These are phyloP conservation scores for Chenopodium quinoa DNA, from an alignment of 148 eudicot species.

Conservation along the genomic window DNA sequence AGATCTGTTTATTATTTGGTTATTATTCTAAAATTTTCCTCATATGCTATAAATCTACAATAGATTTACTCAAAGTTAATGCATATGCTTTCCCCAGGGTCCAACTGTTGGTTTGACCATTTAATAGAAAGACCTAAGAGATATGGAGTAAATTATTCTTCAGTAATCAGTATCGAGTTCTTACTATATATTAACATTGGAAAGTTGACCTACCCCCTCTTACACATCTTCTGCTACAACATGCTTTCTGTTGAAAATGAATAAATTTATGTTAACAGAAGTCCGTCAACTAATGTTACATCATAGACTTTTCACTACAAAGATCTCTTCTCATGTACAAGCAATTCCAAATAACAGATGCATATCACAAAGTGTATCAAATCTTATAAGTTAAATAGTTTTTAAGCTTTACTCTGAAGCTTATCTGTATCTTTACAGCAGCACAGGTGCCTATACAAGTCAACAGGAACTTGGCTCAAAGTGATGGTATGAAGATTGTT, in stretches of 20 bases:
- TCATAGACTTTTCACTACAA: not conserved
- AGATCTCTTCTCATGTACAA: not conserved
- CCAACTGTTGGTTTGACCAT: not conserved
- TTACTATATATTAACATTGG: not conserved
- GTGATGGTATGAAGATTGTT: slow-evolving; percentile 88
- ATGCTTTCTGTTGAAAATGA: no score
- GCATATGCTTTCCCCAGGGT: not conserved
- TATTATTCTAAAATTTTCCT: not conserved
- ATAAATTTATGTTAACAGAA: not conserved
- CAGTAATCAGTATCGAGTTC: not conserved
- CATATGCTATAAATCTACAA: not conserved
- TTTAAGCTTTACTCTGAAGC: not conserved
- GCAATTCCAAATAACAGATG: not conserved
- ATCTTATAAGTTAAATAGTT: not conserved
- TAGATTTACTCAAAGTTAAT: not conserved
- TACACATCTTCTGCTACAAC: not conserved
- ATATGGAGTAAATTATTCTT: not conserved
- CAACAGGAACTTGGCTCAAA: slow-evolving; percentile 74
- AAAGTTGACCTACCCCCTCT: not conserved
- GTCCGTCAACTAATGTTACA: not conserved
- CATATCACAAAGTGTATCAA: not conserved
- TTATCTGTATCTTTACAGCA: slow-evolving; percentile 9
- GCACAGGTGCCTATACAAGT: slow-evolving; percentile 91
- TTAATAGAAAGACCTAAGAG: not conserved
- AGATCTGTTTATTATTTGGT: not conserved